phyloP scores from a whole-genome alignment of 352 stramenopile genomes.

The Pythium guiyangense region DNA sequence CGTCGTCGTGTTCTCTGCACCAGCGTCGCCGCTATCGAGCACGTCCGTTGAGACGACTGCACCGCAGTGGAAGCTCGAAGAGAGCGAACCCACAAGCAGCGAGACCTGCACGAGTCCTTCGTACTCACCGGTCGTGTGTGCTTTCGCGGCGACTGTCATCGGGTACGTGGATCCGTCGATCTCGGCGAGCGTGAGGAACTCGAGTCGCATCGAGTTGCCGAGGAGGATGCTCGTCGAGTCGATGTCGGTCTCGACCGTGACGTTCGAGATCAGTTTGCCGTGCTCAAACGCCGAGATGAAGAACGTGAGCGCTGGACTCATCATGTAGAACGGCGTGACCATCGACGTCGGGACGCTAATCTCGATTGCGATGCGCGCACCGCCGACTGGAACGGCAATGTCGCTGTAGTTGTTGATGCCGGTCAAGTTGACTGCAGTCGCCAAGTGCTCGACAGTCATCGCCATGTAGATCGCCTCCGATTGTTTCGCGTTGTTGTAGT shows the following conservation, averaged over 20 bases:
- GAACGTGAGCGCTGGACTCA: constrained; percentile 11
- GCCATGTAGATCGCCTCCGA: background rate
- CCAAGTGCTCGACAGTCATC: background rate
- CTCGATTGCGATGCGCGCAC: background rate
- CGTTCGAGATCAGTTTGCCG: constrained; percentile 4
- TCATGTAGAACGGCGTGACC: background rate
- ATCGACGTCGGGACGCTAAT: background rate
- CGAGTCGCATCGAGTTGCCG: constrained; percentile 14
- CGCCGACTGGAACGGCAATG: background rate
- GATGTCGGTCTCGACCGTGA: background rate
- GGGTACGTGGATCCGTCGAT: background rate
- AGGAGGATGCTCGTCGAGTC: constrained; percentile 3
- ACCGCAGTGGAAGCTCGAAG: background rate
- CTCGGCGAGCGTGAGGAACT: background rate
- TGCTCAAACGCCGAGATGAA: constrained; percentile 13
- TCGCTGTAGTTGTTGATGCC: background rate
- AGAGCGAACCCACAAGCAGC: background rate
- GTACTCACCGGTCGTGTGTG: constrained; percentile 12
- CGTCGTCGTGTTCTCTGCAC: background rate
- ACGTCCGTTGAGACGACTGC: constrained; percentile 6
- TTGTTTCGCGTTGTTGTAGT: background rate
- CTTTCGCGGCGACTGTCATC: background rate
- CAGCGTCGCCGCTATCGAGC: background rate
- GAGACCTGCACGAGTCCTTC: constrained; percentile 16
- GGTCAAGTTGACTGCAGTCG: background rate